Evolutionary conservation across 1,284 basidiomycete species (phyloP).

Genomic region (Megacollybia platyphylla): DNA sequence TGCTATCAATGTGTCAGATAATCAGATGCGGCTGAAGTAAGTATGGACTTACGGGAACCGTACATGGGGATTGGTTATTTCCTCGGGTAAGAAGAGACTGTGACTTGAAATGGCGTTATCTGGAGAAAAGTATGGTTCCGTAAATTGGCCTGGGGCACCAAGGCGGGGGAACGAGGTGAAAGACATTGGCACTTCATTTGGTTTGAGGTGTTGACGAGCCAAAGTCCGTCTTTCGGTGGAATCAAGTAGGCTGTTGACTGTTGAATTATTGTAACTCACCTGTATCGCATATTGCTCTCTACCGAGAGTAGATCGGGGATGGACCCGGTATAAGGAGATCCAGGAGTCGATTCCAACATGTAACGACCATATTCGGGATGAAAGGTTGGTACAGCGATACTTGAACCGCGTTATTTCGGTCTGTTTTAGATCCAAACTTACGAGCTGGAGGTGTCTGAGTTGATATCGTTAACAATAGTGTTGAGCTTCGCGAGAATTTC

Average conservation of each 20-base stretch:
- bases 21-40: conserved; percentile 2
- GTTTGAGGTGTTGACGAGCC: conserved; percentile 72
- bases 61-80: conserved; percentile 94
- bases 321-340: conserved; percentile 83
- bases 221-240: conserved; percentile 58
- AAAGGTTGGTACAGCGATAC: conserved; percentile 78
- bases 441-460: conserved; percentile 46
- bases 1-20: conserved; percentile 33
- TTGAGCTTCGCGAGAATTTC: conserved; percentile 85
- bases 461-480: conserved; percentile 55
- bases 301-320: conserved; percentile 81
- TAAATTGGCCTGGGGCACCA: conserved; percentile 82
- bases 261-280: conserved; percentile 26
- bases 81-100: conserved; percentile 89
- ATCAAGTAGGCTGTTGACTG: background rate
- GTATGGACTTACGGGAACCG: conserved; percentile 77
- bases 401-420: conserved; percentile 15
- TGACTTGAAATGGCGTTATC: conserved; percentile 70
- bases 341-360: conserved; percentile 98
- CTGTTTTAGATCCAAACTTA: conserved; percentile 18
- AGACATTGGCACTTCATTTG: conserved; percentile 85
- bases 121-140: conserved; percentile 79
- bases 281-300: conserved; percentile 89
- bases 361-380: conserved; percentile 98
- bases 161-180: conserved; percentile 93